These are phyloP conservation scores for Raffaelea albimanens DNA, from an alignment of 2,329 filamentous ascomycete genomes.

Conservation along the genomic window DNA sequence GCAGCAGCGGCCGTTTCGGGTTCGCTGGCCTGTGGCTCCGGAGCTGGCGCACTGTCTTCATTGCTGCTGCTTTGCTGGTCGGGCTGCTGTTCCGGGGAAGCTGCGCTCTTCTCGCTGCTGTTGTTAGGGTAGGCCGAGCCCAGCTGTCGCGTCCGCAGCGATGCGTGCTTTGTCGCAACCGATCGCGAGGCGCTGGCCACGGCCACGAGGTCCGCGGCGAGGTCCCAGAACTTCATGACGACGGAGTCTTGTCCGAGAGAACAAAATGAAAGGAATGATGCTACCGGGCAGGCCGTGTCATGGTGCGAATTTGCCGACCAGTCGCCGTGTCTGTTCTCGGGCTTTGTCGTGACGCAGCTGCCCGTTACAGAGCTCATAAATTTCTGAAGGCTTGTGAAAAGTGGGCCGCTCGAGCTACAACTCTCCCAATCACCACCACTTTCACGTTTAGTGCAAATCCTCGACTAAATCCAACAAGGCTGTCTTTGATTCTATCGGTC, in stretches of 20 bases:
- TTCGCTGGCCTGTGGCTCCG: background rate
- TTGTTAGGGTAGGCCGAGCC: constrained; percentile 10
- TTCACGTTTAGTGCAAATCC: no score
- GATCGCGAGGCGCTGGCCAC: constrained; percentile 61
- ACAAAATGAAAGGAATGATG: background rate
- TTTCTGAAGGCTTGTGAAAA: no score
- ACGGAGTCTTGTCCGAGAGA: background rate
- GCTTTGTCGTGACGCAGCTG: no score
- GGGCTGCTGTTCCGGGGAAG: no score
- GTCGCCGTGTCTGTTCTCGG: no score
- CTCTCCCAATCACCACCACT: no score
- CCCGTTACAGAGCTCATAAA: no score
- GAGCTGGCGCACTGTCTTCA: background rate
- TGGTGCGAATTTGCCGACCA: no score
- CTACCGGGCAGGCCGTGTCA: background rate
- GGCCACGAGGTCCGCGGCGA: constrained; percentile 58
- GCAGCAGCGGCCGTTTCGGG: background rate
- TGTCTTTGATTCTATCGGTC: no score
- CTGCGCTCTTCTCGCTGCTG: no score
- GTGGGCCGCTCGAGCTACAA: no score
- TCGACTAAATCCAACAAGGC: no score
- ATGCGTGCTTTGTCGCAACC: constrained; percentile 54
- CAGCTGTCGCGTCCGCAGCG: constrained; percentile 45
- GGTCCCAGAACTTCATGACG: constrained; percentile 52
- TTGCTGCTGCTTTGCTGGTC: background rate